These are phyloP conservation scores for Phyllosticta ampelicida DNA, from an alignment of 2,329 filamentous ascomycete species.

Conservation along the genomic window DNA sequence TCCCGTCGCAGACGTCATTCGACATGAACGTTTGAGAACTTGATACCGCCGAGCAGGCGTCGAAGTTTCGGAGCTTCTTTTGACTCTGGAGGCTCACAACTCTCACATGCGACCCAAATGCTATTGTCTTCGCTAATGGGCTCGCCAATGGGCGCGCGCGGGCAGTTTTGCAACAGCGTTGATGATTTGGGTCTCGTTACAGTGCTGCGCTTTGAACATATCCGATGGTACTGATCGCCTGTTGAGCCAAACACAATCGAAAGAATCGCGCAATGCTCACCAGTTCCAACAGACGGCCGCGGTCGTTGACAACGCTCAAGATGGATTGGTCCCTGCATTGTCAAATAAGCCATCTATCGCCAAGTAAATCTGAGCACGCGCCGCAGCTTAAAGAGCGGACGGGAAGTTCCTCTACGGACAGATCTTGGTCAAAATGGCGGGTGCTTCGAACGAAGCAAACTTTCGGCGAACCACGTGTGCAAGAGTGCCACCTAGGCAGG, in stretches of 20 bases:
- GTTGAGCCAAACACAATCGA: neutral
- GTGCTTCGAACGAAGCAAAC: neutral
- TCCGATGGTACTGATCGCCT: neutral
- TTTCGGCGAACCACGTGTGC: neutral
- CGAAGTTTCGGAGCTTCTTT: neutral
- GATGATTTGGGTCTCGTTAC: neutral
- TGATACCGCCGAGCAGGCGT: neutral
- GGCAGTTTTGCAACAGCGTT: neutral
- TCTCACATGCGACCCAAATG: neutral
- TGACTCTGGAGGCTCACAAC: neutral
- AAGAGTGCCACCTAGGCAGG: neutral
- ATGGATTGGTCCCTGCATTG: neutral
- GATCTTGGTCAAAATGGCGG: no score
- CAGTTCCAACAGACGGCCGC: neutral
- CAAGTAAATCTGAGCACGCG: neutral
- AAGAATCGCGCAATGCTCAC: neutral
- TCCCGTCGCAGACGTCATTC: neutral
- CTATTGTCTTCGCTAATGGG: neutral
- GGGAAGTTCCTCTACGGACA: neutral
- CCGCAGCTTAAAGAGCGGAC: neutral
- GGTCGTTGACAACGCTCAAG: neutral
- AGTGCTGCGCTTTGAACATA: neutral
- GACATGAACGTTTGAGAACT: neutral
- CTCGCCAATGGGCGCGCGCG: neutral
- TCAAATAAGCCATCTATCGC: neutral